Percentiles rank a stretch among this genome's conserved stretches.
These are phyloP conservation scores for Diplodia seriata DNA, from an alignment of 2,329 filamentous ascomycete genomes.

Conservation along the genomic window DNA sequence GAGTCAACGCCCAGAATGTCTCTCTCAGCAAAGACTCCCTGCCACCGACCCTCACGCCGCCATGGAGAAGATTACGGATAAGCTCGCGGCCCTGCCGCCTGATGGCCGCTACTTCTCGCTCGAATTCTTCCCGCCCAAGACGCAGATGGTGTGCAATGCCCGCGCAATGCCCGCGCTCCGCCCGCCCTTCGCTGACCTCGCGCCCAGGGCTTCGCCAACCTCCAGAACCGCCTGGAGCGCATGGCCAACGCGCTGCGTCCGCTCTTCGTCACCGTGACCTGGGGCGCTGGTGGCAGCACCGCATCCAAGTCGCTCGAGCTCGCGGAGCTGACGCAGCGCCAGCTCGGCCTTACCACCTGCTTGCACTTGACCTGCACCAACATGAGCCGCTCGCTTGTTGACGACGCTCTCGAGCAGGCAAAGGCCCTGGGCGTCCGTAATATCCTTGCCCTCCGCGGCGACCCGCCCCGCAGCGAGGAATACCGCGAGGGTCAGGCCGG, in stretches of 20 bases:
- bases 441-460: slow-evolving; percentile 88
- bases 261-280: slow-evolving; percentile 95
- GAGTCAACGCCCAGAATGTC: slow-evolving; percentile 27
- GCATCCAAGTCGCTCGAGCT: slow-evolving; percentile 90
- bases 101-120: slow-evolving; percentile 90
- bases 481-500: slow-evolving; percentile 71
- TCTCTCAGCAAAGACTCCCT: slow-evolving; percentile 18
- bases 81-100: slow-evolving; percentile 86
- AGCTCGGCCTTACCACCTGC: slow-evolving; percentile 91
- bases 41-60: slow-evolving; percentile 11
- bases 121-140: slow-evolving; percentile 99
- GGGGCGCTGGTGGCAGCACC: slow-evolving; percentile 95
- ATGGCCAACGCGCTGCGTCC: slow-evolving; percentile 92
- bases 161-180: slow-evolving; percentile 1
- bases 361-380: slow-evolving; percentile 97
- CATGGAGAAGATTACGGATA: slow-evolving; percentile 79
- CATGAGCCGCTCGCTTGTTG: slow-evolving; percentile 86
- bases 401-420: slow-evolving; percentile 87
- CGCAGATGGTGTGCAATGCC: slow-evolving; percentile 68
- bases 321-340: slow-evolving; percentile 92
- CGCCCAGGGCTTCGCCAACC: slow-evolving; percentile 80
- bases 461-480: slow-evolving; percentile 87
- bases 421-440: slow-evolving; percentile 91
- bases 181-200: slow-evolving; percentile 18
- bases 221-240: slow-evolving; percentile 89